Conservation (phyloP, 2,329 filamentous ascomycete species). For the Mycogone perniciosa region DNA sequence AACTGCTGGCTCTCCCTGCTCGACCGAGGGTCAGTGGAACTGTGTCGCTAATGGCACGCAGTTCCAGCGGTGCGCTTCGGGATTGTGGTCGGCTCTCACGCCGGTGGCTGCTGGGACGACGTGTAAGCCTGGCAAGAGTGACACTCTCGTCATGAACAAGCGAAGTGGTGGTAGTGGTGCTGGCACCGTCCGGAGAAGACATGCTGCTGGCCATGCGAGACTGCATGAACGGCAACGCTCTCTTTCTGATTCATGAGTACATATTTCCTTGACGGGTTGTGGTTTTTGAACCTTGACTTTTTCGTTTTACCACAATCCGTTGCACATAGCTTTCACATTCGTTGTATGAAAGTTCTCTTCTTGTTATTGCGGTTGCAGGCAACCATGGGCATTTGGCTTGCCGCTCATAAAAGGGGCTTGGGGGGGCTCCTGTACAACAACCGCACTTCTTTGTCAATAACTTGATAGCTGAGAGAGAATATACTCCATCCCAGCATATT, state of each 20-base stretch:
- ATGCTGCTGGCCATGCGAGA: not conserved
- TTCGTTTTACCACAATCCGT: not conserved
- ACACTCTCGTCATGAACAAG: constrained; percentile 19
- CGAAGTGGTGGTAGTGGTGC: not conserved
- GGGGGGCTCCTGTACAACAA: not conserved
- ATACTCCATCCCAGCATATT: not conserved
- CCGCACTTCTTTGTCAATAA: not conserved
- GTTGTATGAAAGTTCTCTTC: not conserved
- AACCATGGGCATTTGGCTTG: not conserved
- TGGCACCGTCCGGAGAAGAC: not conserved
- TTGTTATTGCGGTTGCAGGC: constrained; percentile 4
- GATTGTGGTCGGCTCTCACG: constrained; percentile 45
- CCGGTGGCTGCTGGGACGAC: constrained; percentile 48
- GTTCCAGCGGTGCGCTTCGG: constrained; percentile 59
- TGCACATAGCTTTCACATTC: not conserved
- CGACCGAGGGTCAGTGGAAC: constrained; percentile 50
- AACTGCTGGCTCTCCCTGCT: constrained; percentile 39
- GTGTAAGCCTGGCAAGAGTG: constrained; percentile 33
- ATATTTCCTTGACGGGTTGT: constrained; percentile 1
- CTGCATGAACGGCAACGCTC: not conserved
- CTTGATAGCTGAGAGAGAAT: not conserved
- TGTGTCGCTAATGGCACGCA: constrained; percentile 45
- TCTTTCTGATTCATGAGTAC: not conserved
- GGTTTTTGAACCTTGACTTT: not conserved
- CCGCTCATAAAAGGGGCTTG: not conserved